Base-by-base conservation (phyloP, 371 early-diverging fungal species). In the Funneliformis caledonium region DNA sequence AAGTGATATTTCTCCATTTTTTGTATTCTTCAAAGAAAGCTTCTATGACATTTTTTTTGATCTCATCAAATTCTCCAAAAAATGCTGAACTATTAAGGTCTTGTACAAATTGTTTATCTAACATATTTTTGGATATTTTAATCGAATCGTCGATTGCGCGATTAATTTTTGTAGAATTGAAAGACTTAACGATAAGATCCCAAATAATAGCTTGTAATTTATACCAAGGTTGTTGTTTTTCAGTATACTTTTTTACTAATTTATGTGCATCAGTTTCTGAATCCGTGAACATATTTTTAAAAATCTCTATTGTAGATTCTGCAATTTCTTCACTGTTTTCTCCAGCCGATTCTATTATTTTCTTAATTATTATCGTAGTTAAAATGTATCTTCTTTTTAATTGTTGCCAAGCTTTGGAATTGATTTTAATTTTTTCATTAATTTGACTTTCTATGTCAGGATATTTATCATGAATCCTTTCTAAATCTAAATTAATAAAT, bases 301-400 rank as follows among this genome's bases (percentile, higher is more conserved):
- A 47, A 8, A 14, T 42, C n/a, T 69, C n/a, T 6, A 22, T n/a
- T 7, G 4, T 22, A 7, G 43, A 69, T 42, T 69, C 8, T 9
- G 9, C 2, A 1, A 9, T 47, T 1, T 45, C 47, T 11, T 19
- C 22, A 8, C 45, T 47, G 9, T 45, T 42, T 19, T 45, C 6
- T 37, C 6, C 19, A 0, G 47, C 10, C 6, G 14, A 7, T 19
- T 31, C 8, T 1, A 33, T 4, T 5, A 56, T 48, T 11, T 31
- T 7, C 9, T 12, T 10, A 42, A 26, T n/a, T 31, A 56, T 31
- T 9, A 62, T 7, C 19, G 6, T n/a, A 19, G 11, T 2, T 12
- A 69, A 69, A n/a, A 37, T 11, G 45, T 42, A 76, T 60, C 76
- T 26, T 6, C 11, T 33, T 76, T 76, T 76, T 19, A 59, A 12